Evolutionary conservation across 768 basidiomycete species (phyloP).

Genomic region (Xerocomus brunneocitrinus): DNA sequence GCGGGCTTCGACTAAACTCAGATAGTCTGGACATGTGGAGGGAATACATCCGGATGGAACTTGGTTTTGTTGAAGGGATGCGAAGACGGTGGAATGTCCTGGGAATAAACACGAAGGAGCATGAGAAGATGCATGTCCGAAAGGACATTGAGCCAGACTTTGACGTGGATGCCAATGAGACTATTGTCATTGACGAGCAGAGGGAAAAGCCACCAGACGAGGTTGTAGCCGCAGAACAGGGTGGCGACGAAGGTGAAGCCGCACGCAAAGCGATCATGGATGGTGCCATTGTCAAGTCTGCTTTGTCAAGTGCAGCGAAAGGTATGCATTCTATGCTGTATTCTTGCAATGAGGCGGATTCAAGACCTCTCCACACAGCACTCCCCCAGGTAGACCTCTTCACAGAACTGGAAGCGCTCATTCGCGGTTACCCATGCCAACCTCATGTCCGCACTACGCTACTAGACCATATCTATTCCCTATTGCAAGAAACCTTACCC

Average conservation of each 20-base stretch:
- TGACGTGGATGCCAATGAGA: slow-evolving; percentile 12
- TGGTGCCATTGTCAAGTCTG: slow-evolving; percentile 75
- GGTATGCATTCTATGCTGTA: slow-evolving; percentile 40
- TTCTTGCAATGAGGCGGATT: slow-evolving; percentile 10
- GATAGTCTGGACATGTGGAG: slow-evolving; percentile 77
- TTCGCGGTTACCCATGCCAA: slow-evolving; percentile 41
- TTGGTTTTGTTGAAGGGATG: slow-evolving; percentile 78
- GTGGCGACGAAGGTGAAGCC: slow-evolving; percentile 44
- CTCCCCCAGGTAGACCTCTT: slow-evolving; percentile 40
- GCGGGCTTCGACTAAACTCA: slow-evolving; percentile 75
- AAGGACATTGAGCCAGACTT: slow-evolving; percentile 26
- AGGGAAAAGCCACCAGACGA: slow-evolving; percentile 23
- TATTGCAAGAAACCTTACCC: slow-evolving; percentile 36
- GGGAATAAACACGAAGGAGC: slow-evolving; percentile 45
- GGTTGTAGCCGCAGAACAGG: slow-evolving; percentile 31
- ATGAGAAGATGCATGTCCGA: slow-evolving; percentile 7
- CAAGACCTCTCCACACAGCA: slow-evolving; percentile 26
- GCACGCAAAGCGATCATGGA: slow-evolving; percentile 67
- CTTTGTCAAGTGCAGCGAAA: slow-evolving; percentile 70
- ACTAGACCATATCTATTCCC: slow-evolving; percentile 41
- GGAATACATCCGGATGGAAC: slow-evolving; percentile 88
- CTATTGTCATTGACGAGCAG: slow-evolving; percentile 20
- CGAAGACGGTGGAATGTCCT: slow-evolving; percentile 76
- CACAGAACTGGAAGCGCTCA: slow-evolving; percentile 37
- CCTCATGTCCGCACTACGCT: slow-evolving; percentile 36